These are phyloP conservation scores for Syncephalis plumigaleata DNA, from an alignment of 371 early-diverging fungal species.

Conservation along the genomic window DNA sequence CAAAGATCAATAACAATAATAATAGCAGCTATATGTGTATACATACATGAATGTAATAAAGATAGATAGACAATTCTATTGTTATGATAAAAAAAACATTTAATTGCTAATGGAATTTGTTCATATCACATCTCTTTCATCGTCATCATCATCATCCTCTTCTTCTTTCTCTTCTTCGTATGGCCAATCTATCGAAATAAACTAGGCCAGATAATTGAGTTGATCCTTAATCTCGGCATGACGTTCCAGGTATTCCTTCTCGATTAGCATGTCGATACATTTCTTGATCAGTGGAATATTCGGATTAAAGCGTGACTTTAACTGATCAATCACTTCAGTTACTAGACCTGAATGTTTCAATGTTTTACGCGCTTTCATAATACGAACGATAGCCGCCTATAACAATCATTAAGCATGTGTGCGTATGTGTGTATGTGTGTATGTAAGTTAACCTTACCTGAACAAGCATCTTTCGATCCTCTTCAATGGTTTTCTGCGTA, in stretches of 20 bases:
- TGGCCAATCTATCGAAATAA: too few species aligned
- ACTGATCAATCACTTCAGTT: conserved; percentile 75
- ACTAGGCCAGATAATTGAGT: too few species aligned
- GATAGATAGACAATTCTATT: too few species aligned
- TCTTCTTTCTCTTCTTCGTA: too few species aligned
- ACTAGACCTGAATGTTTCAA: conserved; percentile 76
- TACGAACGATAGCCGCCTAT: conserved; percentile 90
- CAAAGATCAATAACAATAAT: too few species aligned
- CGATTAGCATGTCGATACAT: conserved; percentile 85
- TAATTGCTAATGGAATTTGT: too few species aligned
- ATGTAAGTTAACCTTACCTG: conserved; percentile 29
- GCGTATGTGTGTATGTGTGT: not conserved
- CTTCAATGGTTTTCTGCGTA: conserved; percentile 72
- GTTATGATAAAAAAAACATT: too few species aligned
- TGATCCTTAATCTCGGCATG: too few species aligned
- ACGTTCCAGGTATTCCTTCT: conserved; percentile 89
- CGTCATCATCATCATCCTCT: too few species aligned
- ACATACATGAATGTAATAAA: too few species aligned
- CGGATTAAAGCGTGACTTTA: conserved; percentile 83
- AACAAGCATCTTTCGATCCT: conserved; percentile 76
- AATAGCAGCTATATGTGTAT: too few species aligned
- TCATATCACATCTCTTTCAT: too few species aligned
- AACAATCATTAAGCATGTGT: not conserved
- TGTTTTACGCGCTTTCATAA: conserved; percentile 91
- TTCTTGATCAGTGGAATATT: conserved; percentile 86